Conservation (phyloP, 768 basidiomycete genomes). For the Russula sp. region DNA sequence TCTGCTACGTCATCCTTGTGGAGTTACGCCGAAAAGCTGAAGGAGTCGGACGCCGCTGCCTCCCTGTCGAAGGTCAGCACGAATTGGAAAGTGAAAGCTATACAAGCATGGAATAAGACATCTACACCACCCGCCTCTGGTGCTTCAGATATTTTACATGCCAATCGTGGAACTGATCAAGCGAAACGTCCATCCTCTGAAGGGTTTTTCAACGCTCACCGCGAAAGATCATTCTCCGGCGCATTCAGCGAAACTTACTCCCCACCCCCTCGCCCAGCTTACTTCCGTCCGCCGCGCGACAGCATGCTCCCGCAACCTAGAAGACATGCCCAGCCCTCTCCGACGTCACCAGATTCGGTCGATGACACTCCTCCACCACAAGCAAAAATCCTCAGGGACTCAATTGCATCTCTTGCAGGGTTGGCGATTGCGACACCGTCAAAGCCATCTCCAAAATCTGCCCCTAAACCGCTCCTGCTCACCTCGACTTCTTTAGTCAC, state of each 20-base stretch:
- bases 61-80: constrained; percentile 69
- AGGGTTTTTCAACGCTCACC: constrained; percentile 29
- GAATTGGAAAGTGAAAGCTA: constrained; percentile 68
- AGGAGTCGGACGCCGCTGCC: constrained; percentile 69
- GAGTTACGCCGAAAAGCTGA: constrained; percentile 71
- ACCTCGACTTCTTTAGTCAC: constrained; percentile 41
- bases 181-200: neutral
- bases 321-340: constrained; percentile 11
- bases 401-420: constrained; percentile 44
- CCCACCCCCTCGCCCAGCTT: constrained; percentile 56
- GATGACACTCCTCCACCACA: constrained; percentile 41
- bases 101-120: constrained; percentile 39
- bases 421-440: constrained; percentile 36
- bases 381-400: constrained; percentile 43
- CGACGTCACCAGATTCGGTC: constrained; percentile 10
- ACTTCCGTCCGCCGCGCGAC: constrained; percentile 57
- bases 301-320: constrained; percentile 46
- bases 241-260: constrained; percentile 43
- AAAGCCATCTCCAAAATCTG: constrained; percentile 45
- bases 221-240: constrained; percentile 44
- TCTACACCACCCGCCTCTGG: constrained; percentile 30
- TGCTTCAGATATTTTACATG: constrained; percentile 11
- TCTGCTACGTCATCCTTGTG: constrained; percentile 42
- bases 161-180: constrained; percentile 7
- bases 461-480: constrained; percentile 65